Evolutionary conservation across 805 yeast genomes (phyloP), one percentile per base, ranked within the genome.

Genomic region (Lipomyces starkeyi): DNA sequence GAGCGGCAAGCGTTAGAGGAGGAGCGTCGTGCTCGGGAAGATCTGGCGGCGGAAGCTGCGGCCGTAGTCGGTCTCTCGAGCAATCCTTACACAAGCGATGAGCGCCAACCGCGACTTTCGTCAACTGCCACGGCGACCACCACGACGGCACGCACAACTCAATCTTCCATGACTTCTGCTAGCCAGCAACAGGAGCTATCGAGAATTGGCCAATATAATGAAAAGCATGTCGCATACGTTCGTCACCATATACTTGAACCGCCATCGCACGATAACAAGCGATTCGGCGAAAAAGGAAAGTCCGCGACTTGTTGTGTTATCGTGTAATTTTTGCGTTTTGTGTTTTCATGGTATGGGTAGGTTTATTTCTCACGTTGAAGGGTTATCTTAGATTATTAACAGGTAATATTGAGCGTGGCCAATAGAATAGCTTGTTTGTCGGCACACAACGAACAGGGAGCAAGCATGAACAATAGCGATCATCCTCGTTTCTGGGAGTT

Each of bases 1-100:
- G 59, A 64, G 17, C 60, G 49, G 4, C 34, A 35, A 29, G 67
- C 63, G 35, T 34, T 59, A 6, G 65, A 65, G 35, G 63, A 58
- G 32, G 68, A 65, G 34, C 60, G 64, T 9, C 61, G 22, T 8
- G 68, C 63, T 27, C 53, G 61, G n/a, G 64, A 61, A 34, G 59
- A 65, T 13, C 49, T 65, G 9, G 62, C 61, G 5, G 56, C 58
- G 6, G 64, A 60, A 20, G 59, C 68, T 9, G 68, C 64, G 5
- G 68, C 59, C 22, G 59, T 57, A 3, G 49, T 65, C 17, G 64
- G 68, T 37, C 17, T 34, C 49, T n/a, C 56, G 47, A 29, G 3
- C n/a, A 53, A 53, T 11, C 34, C 34, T 20, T 53, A 53, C 56
- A 13, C 34, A 9, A 29, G 9, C 22, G 20, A 17, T 25, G 56